Evolutionary conservation across 306 rosid genomes (phyloP), one percentile per base, ranked within the genome.

Genomic region (Glycyrrhiza uralensis): DNA sequence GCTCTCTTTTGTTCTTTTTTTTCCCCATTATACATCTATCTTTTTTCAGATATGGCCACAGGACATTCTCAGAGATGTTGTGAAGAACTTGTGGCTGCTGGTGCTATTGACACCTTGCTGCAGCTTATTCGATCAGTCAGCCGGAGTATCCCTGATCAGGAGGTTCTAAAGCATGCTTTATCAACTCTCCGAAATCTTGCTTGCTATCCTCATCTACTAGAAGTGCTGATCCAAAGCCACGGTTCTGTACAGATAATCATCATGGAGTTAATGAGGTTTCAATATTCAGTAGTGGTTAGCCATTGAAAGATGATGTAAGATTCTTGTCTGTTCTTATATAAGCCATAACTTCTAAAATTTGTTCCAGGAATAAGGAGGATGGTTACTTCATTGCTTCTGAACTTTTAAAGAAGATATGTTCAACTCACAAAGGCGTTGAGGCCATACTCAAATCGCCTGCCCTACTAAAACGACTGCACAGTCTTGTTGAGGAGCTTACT

Each of bases 91-190:
- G 98, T 89, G 52, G 86, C 80, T 20, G 97, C 89, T 4, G 93
- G 98, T 72, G 97, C 97, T 8, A 85, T 93, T 20, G 60, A 67
- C 54, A 91, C 86, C 42, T 75, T 93, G 78, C 76, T 93, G 75
- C 76, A 67, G 86, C 96, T 93, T 36, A 89, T 87, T 81, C 66
- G 76, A 46, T 87, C 97, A 4, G 86, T 88, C 22, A 90, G 96
- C 83, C 78, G 98, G 76, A 93, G 98, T 69, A 89, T 89, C 60
- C 98, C 98, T 7, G 97, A 93, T 75, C 96, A 93, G 75, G 96
- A 74, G 80, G 83, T 79, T 79, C 70, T 67, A 30, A 79, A 79
- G 85, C 94, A 93, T 75, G 89, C 91, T 9, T 81, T 93, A 50
- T 93, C 92, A 47, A 89, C 96, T 80, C 87, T 93, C 4, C 74